phyloP scores from a whole-genome alignment of 805 yeast species.

The Pichia paraexigua region DNA sequence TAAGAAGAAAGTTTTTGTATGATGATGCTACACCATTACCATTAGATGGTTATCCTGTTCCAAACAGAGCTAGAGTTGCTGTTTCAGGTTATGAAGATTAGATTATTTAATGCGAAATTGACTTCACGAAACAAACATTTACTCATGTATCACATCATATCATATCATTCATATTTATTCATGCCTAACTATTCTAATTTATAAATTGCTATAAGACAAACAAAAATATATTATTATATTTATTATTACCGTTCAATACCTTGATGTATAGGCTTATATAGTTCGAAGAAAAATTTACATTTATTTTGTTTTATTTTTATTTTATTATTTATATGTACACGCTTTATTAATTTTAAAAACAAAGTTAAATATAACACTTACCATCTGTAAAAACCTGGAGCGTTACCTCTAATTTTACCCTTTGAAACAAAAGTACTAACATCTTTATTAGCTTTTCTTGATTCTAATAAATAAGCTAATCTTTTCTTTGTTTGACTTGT shows the following conservation, averaged over 20 bases:
- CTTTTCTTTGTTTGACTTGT: conserved; percentile 45
- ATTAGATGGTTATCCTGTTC: conserved; percentile 44
- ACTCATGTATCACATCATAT: not conserved
- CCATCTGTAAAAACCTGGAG: conserved; percentile 52
- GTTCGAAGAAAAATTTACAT: not conserved
- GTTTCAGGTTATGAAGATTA: conserved; percentile 52
- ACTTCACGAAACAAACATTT: not conserved
- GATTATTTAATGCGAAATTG: not conserved
- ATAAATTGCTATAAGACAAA: not conserved
- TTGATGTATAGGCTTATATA: not conserved
- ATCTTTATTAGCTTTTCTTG: conserved; percentile 40
- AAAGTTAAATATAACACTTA: conserved; percentile 18
- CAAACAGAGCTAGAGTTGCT: conserved; percentile 42
- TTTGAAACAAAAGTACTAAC: conserved; percentile 33
- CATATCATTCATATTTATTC: not conserved
- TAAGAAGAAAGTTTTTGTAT: conserved; percentile 62
- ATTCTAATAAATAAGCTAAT: conserved; percentile 15
- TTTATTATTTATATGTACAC: not conserved
- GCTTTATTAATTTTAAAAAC: not conserved
- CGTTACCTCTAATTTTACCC: conserved; percentile 39
- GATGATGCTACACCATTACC: conserved; percentile 64
- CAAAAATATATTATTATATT: not conserved
- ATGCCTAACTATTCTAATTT: not conserved
- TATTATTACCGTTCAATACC: not conserved
- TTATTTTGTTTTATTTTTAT: not conserved